Percentiles rank a stretch among this genome's conserved stretches.
These are phyloP conservation scores for Pythium phragmiticola DNA, from an alignment of 352 stramenopile genomes.

Conservation along the genomic window DNA sequence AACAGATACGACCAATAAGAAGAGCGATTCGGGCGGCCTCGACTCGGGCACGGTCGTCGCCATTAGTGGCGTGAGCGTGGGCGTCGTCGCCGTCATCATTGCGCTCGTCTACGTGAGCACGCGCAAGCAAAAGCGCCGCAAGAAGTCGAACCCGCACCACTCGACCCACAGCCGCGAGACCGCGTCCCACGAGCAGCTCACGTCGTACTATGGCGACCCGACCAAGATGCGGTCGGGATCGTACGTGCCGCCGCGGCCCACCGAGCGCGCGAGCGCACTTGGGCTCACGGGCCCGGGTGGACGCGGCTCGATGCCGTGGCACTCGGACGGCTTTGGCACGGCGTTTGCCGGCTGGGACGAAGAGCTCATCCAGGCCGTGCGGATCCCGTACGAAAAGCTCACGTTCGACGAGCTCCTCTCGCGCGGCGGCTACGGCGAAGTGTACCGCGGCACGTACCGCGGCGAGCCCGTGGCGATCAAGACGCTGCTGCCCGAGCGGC, in stretches of 20 bases:
- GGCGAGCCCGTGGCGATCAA: conserved; percentile 54
- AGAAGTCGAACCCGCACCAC: not conserved
- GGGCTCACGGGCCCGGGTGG: not conserved
- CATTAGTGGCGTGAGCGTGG: conserved; percentile 11
- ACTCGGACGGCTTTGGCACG: conserved; percentile 6
- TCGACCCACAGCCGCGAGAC: conserved; percentile 10
- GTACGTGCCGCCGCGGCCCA: not conserved
- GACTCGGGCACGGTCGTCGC: conserved; percentile 8
- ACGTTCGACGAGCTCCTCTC: conserved; percentile 41
- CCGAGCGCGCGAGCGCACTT: not conserved
- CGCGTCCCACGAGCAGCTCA: conserved; percentile 5
- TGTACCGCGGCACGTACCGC: conserved; percentile 45
- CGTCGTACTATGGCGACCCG: conserved; percentile 10
- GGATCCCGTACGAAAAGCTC: conserved; percentile 49
- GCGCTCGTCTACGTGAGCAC: conserved; percentile 3
- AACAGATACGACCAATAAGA: not conserved
- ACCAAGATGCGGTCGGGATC: not conserved
- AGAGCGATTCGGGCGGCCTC: not conserved
- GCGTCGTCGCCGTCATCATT: conserved; percentile 4
- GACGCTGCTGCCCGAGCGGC: conserved; percentile 47
- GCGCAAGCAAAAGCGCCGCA: conserved; percentile 4
- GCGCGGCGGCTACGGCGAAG: conserved; percentile 46
- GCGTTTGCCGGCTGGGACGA: conserved; percentile 16
- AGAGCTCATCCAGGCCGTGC: conserved; percentile 25
- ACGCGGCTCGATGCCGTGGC: not conserved